A percentile compares a stretch with the other conserved stretches of the same genome.
phyloP scores from a whole-genome alignment of 2,329 filamentous ascomycete genomes.

The Metarhizium brunneum region DNA sequence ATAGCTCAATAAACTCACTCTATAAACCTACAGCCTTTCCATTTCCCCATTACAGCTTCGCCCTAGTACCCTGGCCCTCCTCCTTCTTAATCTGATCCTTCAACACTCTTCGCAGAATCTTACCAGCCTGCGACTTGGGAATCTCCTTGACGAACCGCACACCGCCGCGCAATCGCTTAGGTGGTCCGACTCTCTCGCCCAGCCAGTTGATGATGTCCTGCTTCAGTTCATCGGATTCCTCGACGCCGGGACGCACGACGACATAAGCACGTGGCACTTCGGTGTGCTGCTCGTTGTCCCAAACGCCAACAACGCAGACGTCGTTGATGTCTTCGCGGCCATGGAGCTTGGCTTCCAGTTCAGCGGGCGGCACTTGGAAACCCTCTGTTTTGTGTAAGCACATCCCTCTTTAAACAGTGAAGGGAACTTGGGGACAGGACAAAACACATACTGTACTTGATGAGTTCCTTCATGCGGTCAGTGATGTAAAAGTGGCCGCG shows the following conservation, averaged over 20 bases:
- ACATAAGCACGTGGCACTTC: slow-evolving; percentile 52
- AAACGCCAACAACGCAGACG: slow-evolving; percentile 55
- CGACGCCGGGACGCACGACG: slow-evolving; percentile 25
- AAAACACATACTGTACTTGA: slow-evolving; percentile 37
- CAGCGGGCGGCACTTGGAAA: slow-evolving; percentile 60
- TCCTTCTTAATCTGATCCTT: slow-evolving; percentile 31
- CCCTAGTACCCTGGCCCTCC: slow-evolving; percentile 18
- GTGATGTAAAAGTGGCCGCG: slow-evolving; percentile 84
- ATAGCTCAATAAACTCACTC: neutral
- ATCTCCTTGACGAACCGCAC: slow-evolving; percentile 58
- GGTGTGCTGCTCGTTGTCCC: slow-evolving; percentile 48
- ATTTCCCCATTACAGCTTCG: slow-evolving; percentile 25
- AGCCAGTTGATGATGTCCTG: slow-evolving; percentile 27
- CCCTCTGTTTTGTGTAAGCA: slow-evolving; percentile 34
- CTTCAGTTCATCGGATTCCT: slow-evolving; percentile 22
- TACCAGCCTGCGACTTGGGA: slow-evolving; percentile 56
- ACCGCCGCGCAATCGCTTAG: slow-evolving; percentile 64
- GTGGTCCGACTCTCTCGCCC: slow-evolving; percentile 50
- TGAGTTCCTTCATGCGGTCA: slow-evolving; percentile 67
- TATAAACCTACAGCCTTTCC: neutral
- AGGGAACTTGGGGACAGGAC: neutral
- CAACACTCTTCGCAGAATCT: slow-evolving; percentile 40
- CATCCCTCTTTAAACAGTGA: neutral
- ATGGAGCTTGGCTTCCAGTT: slow-evolving; percentile 45
- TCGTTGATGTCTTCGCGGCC: slow-evolving; percentile 39